Evolutionary conservation across 306 rosid genomes (phyloP), one percentile per base, ranked within the genome.

Genomic region (Acmispon strigosus): DNA sequence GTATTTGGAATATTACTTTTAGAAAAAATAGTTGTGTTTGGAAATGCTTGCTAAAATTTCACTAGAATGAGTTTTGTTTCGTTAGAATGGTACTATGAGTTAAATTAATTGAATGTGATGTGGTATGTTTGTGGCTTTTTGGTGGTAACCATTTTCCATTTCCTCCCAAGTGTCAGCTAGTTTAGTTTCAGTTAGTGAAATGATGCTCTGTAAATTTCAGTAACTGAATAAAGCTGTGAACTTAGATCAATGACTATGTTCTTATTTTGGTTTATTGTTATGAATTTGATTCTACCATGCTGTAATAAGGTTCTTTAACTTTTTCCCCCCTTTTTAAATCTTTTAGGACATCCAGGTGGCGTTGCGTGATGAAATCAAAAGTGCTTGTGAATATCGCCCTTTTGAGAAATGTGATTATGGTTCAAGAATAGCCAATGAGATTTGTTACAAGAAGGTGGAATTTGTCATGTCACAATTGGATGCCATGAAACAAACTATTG

Each of bases 361-460:
- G 0, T 66, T 93, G 78, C 92, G 96, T 63, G 94, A 87, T 80
- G 97, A 94, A 75, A 94, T 94, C 78, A 89, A 94, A 82, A 87
- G 97, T 76, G 96, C 97, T 2, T 94, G 97, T 42, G 98, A 90
- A 70, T 88, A 90, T 72, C 96, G 97, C 69, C 97, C 98, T n/a
- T 90, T 90, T 79, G 98, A 93, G 90, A 93, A 90, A 76, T 87
- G 98, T 61, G 97, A 90, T 82, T 93, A 90, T 62, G 87, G 94
- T 45, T 55, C 98, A 27, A 87, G 98, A 84, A 76, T 90, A 68
- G 89, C 95, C 41, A 94, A 86, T 59, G 98, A 93, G 80, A 89
- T 94, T 52, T 90, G 86, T 76, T 67, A 83, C 83, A 86, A 94
- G 87, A 94, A 88, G 78, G 80, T 83, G 75, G 95, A 87, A 53